phyloP scores from a whole-genome alignment of 2,329 filamentous ascomycete genomes.

The Domatiomyces catenatus region DNA sequence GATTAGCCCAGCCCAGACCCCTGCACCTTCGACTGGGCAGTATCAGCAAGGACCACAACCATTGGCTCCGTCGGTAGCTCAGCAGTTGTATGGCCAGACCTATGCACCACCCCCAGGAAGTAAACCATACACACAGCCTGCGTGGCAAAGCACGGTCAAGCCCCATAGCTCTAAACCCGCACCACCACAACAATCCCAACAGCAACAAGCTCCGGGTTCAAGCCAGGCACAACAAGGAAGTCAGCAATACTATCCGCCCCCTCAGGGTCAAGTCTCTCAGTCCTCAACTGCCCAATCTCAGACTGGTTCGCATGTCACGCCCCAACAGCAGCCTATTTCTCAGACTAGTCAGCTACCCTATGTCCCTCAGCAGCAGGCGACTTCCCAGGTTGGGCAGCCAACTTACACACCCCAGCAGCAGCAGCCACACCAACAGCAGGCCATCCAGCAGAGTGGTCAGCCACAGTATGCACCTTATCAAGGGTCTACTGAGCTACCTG shows the following conservation, averaged over 20 bases:
- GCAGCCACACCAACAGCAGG: slow-evolving; percentile 8
- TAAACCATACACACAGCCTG: slow-evolving; percentile 13
- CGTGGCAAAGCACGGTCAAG: slow-evolving; percentile 12
- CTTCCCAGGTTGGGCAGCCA: background rate
- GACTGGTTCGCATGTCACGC: background rate
- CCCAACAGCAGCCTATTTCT: background rate
- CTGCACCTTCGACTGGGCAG: slow-evolving; percentile 1
- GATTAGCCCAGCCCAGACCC: background rate
- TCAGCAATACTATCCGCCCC: slow-evolving; percentile 3
- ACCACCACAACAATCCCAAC: background rate
- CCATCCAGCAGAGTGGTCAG: slow-evolving; percentile 2
- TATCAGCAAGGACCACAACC: slow-evolving; percentile 11
- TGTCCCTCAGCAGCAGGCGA: slow-evolving; percentile 5
- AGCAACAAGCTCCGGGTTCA: background rate
- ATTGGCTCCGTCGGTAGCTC: slow-evolving; percentile 5
- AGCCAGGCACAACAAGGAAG: background rate
- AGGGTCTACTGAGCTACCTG: slow-evolving; percentile 8
- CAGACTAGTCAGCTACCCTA: background rate
- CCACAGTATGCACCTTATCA: slow-evolving; percentile 8
- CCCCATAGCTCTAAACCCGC: background rate
- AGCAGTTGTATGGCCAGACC: background rate
- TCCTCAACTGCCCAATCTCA: background rate
- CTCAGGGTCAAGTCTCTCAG: background rate
- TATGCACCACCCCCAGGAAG: slow-evolving; percentile 13
- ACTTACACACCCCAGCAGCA: slow-evolving; percentile 11